phyloP scores from a whole-genome alignment of 192 early-diverging fungal genomes.

The Entophlyctis luteolus region DNA sequence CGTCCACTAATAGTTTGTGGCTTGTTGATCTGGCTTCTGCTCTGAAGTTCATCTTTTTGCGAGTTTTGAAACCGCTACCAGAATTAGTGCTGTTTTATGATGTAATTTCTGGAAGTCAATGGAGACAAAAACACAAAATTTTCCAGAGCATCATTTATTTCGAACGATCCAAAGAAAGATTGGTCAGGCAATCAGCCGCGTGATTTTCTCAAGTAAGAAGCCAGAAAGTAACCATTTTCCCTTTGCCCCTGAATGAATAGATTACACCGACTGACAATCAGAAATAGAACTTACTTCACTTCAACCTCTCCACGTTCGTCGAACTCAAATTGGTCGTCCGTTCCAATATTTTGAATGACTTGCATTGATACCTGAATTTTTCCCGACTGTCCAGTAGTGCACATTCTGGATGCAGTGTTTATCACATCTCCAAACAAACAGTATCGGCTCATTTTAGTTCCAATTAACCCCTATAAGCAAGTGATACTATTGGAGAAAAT shows the following conservation, averaged over 20 bases:
- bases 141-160: no score
- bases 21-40: no score
- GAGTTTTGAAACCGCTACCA: no score
- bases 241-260: conserved; percentile 22
- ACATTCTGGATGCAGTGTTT: conserved; percentile 42
- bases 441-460: conserved; percentile 48
- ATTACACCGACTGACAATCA: not conserved
- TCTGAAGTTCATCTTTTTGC: no score
- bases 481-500: not conserved
- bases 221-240: conserved; percentile 40
- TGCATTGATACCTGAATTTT: conserved; percentile 33
- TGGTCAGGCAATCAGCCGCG: no score
- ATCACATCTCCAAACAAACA: conserved; percentile 43
- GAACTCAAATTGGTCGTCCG: conserved; percentile 25
- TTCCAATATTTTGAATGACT: conserved; percentile 20
- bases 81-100: no score
- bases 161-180: no score
- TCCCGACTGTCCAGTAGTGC: conserved; percentile 25
- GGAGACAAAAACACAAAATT: no score
- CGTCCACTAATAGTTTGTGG: no score
- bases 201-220: conserved; percentile 10
- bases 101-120: no score
- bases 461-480: conserved; percentile 43
- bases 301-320: conserved; percentile 37
- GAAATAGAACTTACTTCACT: conserved; percentile 13